phyloP scores from a whole-genome alignment of 352 stramenopile genomes.

The Phytophthora foliorum region DNA sequence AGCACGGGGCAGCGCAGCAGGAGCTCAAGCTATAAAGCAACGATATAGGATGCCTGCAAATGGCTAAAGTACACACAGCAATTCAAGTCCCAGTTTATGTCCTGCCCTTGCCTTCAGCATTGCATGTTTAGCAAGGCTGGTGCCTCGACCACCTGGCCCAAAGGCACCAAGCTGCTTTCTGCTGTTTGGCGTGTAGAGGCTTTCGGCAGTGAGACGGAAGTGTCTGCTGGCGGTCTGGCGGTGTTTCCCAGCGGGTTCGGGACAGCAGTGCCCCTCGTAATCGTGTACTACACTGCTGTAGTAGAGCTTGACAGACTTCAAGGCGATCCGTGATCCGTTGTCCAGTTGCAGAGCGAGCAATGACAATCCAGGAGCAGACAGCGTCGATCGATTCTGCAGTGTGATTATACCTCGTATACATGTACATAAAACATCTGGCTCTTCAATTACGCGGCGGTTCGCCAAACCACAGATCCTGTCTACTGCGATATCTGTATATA shows the following conservation, averaged over 20 bases:
- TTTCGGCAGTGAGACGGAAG: conserved; percentile 6
- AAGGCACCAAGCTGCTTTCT: conserved; percentile 10
- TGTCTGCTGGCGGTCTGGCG: neutral
- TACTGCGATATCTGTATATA: neutral
- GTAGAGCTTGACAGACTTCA: too few species aligned
- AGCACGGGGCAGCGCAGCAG: neutral
- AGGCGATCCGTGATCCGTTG: neutral
- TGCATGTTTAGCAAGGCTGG: neutral
- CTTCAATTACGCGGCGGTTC: neutral
- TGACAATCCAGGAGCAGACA: conserved; percentile 3
- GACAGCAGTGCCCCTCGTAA: conserved; percentile 8
- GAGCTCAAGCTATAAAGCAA: conserved; percentile 20
- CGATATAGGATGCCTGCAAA: conserved; percentile 47
- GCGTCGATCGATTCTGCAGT: neutral
- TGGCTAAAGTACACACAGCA: conserved; percentile 39
- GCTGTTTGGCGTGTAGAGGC: conserved; percentile 14
- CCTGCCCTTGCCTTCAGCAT: conserved; percentile 10
- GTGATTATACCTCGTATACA: neutral
- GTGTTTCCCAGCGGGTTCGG: conserved; percentile 20
- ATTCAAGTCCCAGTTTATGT: conserved; percentile 44
- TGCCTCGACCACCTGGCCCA: conserved; percentile 7
- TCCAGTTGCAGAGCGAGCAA: conserved; percentile 10
- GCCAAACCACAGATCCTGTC: neutral
- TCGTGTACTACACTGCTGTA: too few species aligned
- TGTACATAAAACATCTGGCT: neutral